Conservation (phyloP, 2,329 filamentous ascomycete genomes). For the Pseudogymnoascus sp. region DNA sequence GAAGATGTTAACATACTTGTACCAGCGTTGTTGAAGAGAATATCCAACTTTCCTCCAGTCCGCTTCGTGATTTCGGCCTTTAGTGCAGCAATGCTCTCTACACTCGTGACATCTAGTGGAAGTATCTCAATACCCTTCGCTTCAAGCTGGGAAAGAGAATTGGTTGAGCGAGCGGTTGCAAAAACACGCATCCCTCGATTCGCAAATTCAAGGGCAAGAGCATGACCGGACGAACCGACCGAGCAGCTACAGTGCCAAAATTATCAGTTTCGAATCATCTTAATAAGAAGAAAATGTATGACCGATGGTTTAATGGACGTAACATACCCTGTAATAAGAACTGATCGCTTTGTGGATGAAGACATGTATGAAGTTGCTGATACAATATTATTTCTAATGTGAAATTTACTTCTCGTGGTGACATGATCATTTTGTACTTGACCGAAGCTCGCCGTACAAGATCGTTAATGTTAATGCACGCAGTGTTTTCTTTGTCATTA, state of each 20-base stretch:
- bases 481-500: background rate
- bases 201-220: conserved; percentile 16
- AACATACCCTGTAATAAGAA: conserved; percentile 16
- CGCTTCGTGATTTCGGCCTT: background rate
- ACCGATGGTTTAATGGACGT: background rate
- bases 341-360: conserved; percentile 11
- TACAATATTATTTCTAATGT: background rate
- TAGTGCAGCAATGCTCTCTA: conserved; percentile 6
- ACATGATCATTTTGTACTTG: background rate
- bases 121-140: conserved; percentile 16
- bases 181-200: conserved; percentile 17
- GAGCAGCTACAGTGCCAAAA: conserved; percentile 15
- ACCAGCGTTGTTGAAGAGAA: conserved; percentile 12
- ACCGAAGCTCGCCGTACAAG: background rate
- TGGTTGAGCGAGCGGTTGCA: conserved; percentile 16
- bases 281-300: background rate
- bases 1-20: conserved; percentile 12
- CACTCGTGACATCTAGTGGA: background rate
- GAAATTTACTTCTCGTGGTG: background rate
- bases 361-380: background rate
- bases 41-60: conserved; percentile 8
- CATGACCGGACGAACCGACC: conserved; percentile 16
- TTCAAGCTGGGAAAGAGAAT: conserved; percentile 13
- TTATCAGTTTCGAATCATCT: conserved; percentile 3
- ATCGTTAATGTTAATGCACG: background rate